Evolutionary conservation across 805 yeast genomes (phyloP), one percentile per base, ranked within the genome.

Genomic region (Teunomyces panamensis): DNA sequence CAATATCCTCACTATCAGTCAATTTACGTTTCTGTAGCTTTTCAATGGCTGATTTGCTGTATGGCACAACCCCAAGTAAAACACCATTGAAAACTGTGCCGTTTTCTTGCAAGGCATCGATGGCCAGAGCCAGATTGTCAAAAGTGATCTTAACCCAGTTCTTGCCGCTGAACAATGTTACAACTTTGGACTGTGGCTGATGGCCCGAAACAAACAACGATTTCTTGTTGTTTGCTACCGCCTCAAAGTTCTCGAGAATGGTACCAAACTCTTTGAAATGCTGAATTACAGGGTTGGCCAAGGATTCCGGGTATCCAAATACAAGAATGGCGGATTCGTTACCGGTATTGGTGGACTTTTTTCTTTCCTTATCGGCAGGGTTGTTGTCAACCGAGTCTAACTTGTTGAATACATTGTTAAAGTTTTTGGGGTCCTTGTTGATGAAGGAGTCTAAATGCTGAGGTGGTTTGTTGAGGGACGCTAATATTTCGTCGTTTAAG

Each of bases 91-190:
- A 79, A 5, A 83, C 77, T 9, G 75, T 64, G 3, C 96, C 96
- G 60, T 89, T 87, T 59, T 90, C 96, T 53, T 87, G 83, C 39
- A 91, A 69, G 0, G 99, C 97, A 47, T 96, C 81, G 13, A 81
- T 64, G 2, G 96, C 97, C 8, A 91, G 78, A 1, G 84, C 71
- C 6, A 86, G 79, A 49, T 83, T 84, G 48, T 83, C 85, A 64
- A 81, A 94, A 3, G 97, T 91, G 46, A 92, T 63, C 60, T 90
- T 87, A n/a, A 91, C 83, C 98, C 98, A 92, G 34, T 88, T 83
- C 41, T 82, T 79, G 1, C 98, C 98, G 9, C 91, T 78, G 65
- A 81, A 87, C 7, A 92, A 84, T 3, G 97, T 95, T 48, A 59
- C 70, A 63, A 54, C 51, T 29, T 55, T 58, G n/a, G 51, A 54